These are phyloP conservation scores for Peronospora farinosa DNA, from an alignment of 352 stramenopile genomes.

Conservation along the genomic window DNA sequence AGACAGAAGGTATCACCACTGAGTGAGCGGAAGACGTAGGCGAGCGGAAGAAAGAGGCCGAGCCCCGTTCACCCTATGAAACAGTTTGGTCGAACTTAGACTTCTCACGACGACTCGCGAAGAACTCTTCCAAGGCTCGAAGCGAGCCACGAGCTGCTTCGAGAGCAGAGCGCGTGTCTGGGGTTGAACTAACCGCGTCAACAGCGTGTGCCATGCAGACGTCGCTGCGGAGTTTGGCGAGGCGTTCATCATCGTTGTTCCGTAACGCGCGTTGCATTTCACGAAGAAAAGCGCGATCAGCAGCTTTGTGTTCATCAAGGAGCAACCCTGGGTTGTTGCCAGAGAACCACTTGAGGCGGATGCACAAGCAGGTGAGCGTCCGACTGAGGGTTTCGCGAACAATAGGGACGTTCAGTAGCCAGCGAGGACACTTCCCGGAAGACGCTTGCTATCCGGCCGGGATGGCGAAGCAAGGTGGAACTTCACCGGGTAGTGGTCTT, in stretches of 20 bases:
- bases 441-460: neutral
- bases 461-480: neutral
- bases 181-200: neutral
- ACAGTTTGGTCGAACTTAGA: slow-evolving; percentile 7
- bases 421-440: neutral
- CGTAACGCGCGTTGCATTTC: neutral
- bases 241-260: neutral
- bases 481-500: slow-evolving; percentile 4
- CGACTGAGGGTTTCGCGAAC: neutral
- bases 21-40: neutral
- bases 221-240: neutral
- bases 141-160: neutral
- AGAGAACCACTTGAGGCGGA: neutral
- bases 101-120: neutral
- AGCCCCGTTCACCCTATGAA: slow-evolving; percentile 1
- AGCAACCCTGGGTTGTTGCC: slow-evolving; percentile 1
- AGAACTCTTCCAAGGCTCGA: neutral
- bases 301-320: slow-evolving; percentile 7
- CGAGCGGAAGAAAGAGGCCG: slow-evolving; percentile 3
- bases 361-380: neutral
- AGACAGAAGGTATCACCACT: neutral
- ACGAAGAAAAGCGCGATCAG: neutral
- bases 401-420: slow-evolving; percentile 1
- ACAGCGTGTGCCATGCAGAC: neutral
- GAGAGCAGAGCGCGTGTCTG: neutral